These are phyloP conservation scores for Leptographium radiaticola DNA, from an alignment of 2,329 filamentous ascomycete genomes.

Conservation along the genomic window DNA sequence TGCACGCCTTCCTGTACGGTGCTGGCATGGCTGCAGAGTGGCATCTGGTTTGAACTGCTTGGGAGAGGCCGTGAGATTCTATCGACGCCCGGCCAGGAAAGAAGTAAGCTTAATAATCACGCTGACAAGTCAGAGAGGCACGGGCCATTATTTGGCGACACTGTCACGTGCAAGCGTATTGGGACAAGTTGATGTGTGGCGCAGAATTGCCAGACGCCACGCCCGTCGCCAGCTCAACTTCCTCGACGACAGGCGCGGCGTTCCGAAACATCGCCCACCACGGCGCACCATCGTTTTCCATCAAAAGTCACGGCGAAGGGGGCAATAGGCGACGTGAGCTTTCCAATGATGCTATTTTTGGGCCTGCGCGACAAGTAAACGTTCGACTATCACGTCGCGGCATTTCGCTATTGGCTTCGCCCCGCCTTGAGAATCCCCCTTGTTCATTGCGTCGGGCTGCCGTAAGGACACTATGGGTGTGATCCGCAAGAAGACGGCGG, in stretches of 20 bases:
- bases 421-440: not conserved
- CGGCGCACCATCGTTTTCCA: slow-evolving; percentile 6
- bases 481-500: slow-evolving; percentile 89
- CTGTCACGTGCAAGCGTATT: no score
- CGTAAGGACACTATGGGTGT: slow-evolving; percentile 57
- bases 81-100: no score
- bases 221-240: not conserved
- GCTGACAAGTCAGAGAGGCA: no score
- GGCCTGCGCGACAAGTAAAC: slow-evolving; percentile 4
- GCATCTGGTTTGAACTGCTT: no score
- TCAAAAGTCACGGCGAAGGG: slow-evolving; percentile 7
- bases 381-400: not conserved
- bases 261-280: slow-evolving; percentile 10
- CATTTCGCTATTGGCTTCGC: not conserved
- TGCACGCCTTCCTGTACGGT: no score
- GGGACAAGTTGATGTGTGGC: not conserved
- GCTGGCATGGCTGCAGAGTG: no score
- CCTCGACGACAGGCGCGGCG: not conserved
- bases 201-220: not conserved
- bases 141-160: no score
- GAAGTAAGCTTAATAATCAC: no score
- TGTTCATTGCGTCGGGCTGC: not conserved
- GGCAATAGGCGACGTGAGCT: slow-evolving; percentile 7
- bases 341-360: slow-evolving; percentile 1
- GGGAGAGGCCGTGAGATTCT: no score